These are phyloP conservation scores for Colletotrichum endophyticum DNA, from an alignment of 2,329 filamentous ascomycete species.

Conservation along the genomic window DNA sequence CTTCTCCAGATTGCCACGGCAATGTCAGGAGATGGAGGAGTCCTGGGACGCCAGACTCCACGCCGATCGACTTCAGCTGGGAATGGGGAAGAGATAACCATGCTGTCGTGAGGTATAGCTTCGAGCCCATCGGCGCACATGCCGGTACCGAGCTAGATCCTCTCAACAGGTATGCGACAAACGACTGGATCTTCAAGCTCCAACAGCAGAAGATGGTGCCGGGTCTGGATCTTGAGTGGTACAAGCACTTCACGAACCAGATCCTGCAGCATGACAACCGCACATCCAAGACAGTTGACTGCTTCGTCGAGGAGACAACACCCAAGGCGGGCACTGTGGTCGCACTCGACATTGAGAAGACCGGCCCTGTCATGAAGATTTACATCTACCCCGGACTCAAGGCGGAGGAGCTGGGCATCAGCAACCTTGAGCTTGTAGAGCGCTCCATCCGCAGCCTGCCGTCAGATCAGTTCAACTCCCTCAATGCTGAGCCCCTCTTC, in stretches of 20 bases:
- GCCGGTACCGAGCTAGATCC: constrained; percentile 12
- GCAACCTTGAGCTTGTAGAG: constrained; percentile 12
- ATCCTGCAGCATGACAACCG: neutral
- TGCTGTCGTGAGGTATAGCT: constrained; percentile 6
- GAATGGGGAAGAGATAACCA: constrained; percentile 4
- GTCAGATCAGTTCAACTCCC: neutral
- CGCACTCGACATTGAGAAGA: constrained; percentile 17
- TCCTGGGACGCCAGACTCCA: constrained; percentile 12
- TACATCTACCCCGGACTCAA: constrained; percentile 16
- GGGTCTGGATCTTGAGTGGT: constrained; percentile 12
- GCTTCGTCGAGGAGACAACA: constrained; percentile 13
- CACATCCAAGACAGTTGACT: neutral
- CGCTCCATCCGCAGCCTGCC: constrained; percentile 7
- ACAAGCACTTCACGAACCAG: constrained; percentile 11
- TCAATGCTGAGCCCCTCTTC: neutral
- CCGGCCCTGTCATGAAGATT: constrained; percentile 15
- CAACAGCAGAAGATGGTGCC: constrained; percentile 8
- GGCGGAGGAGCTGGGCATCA: constrained; percentile 13
- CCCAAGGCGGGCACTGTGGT: constrained; percentile 13
- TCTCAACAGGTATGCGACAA: constrained; percentile 10
- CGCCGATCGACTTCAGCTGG: constrained; percentile 19
- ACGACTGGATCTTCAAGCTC: constrained; percentile 16
- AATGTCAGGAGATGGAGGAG: constrained; percentile 12
- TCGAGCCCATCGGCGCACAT: constrained; percentile 12
- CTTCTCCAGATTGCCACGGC: constrained; percentile 12